Percentiles rank a stretch among this genome's conserved stretches.
Evolutionary conservation across 2,329 filamentous ascomycete species (phyloP).

Genomic region (Microsporum ferrugineum): DNA sequence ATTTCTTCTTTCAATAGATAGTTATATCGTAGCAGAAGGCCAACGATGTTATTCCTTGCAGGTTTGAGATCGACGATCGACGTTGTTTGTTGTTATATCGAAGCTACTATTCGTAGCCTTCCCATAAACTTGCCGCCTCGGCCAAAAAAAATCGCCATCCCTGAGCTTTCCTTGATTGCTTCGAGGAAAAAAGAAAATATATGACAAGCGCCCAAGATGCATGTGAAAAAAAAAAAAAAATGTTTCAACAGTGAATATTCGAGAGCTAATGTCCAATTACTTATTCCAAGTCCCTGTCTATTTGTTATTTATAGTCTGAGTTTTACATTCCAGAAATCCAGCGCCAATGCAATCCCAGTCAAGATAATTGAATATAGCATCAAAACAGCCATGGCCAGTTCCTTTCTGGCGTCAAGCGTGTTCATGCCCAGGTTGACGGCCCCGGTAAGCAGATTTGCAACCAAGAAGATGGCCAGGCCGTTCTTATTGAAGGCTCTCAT

Average conservation of each 20-base stretch:
- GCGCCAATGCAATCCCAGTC: conserved; percentile 49
- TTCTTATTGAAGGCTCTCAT: conserved; percentile 79
- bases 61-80: not conserved
- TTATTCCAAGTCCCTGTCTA: not conserved
- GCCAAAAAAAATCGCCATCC: not conserved
- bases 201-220: not conserved
- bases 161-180: not conserved
- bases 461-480: conserved; percentile 69
- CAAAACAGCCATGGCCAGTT: conserved; percentile 61
- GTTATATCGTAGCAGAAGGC: not conserved
- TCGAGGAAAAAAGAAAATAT: not conserved
- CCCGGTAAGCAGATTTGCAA: conserved; percentile 83
- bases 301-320: conserved; percentile 15
- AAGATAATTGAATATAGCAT: conserved; percentile 58
- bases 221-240: conserved; percentile 1
- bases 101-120: not conserved
- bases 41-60: not conserved
- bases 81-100: not conserved
- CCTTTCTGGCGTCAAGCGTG: conserved; percentile 59
- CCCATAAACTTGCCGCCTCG: not conserved
- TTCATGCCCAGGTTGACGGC: conserved; percentile 76
- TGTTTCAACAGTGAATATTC: not conserved
- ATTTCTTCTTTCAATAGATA: not conserved
- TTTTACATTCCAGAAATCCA: conserved; percentile 30
- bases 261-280: not conserved